Percentiles rank a stretch among this genome's conserved stretches.
Conservation (phyloP, 805 yeast species). For the Komagataella ulmi region DNA sequence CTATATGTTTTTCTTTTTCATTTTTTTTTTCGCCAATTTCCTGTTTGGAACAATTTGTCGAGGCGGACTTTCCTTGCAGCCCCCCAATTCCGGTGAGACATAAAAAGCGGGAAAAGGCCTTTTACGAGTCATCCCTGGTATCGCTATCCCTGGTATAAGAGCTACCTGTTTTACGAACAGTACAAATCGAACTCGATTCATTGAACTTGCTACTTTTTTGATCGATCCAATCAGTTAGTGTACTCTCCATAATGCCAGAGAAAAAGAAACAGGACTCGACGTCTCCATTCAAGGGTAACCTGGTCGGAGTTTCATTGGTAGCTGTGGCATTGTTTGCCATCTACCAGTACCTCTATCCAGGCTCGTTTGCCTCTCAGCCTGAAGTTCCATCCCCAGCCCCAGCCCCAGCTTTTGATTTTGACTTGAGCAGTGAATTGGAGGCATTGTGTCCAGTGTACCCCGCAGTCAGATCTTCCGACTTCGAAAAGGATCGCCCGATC, state of each 20-base stretch:
- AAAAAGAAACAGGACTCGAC: background rate
- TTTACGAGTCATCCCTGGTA: background rate
- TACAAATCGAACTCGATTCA: conserved; percentile 1
- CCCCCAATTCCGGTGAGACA: background rate
- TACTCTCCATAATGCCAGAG: background rate
- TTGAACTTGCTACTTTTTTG: background rate
- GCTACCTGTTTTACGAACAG: background rate
- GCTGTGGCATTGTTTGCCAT: background rate
- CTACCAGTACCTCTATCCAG: background rate
- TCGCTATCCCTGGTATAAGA: background rate
- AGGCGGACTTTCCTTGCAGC: background rate
- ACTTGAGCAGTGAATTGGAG: background rate
- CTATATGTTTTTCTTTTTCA: too few relatives aligned
- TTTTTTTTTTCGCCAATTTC: background rate
- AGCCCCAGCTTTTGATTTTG: background rate
- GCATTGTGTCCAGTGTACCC: conserved; percentile 10
- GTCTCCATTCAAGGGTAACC: background rate
- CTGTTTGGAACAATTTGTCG: background rate
- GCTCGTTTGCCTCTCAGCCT: background rate
- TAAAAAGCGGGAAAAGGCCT: background rate
- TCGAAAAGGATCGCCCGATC: conserved; percentile 16
- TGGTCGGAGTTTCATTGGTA: background rate
- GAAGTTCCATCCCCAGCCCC: background rate
- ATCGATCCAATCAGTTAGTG: background rate
- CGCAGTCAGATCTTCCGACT: conserved; percentile 13